Evolutionary conservation across 495 filamentous ascomycete species (phyloP).

Genomic region (Podospora comata): DNA sequence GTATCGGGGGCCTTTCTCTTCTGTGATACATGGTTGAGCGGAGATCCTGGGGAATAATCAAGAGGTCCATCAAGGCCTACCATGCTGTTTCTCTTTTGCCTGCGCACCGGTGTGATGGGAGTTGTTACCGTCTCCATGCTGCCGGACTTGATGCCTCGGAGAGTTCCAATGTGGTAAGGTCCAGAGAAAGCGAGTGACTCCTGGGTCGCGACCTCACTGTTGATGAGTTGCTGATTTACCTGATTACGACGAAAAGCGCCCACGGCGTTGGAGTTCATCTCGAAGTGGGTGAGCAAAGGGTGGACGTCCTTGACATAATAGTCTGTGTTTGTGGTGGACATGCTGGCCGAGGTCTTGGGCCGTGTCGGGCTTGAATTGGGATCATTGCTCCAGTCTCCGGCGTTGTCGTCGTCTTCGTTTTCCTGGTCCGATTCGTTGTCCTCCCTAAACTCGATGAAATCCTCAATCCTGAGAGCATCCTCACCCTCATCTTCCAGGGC

Average conservation of each 20-base stretch:
- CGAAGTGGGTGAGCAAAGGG: constrained; percentile 62
- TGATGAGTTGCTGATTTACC: constrained; percentile 64
- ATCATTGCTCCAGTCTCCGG: constrained; percentile 39
- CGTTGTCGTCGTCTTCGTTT: constrained; percentile 47
- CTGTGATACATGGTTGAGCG: constrained; percentile 37
- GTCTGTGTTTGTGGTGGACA: constrained; percentile 43
- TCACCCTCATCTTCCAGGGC: constrained; percentile 52
- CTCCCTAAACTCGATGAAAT: constrained; percentile 67
- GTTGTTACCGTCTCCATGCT: constrained; percentile 53
- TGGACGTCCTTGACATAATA: constrained; percentile 29
- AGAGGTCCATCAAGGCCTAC: constrained; percentile 21
- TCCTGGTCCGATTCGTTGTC: constrained; percentile 38
- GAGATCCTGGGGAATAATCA: constrained; percentile 38
- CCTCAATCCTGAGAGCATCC: constrained; percentile 66
- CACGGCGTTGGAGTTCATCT: constrained; percentile 59
- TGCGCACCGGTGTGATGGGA: constrained; percentile 52
- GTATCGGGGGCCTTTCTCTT: constrained; percentile 51
- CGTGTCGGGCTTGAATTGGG: constrained; percentile 52
- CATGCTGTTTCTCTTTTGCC: constrained; percentile 40
- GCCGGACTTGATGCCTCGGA: constrained; percentile 55
- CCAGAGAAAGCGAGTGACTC: constrained; percentile 53
- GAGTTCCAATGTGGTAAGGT: constrained; percentile 48
- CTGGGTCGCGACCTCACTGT: constrained; percentile 54
- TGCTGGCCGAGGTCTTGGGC: constrained; percentile 52
- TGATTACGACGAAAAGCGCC: constrained; percentile 79